Conservation (phyloP, 2,329 filamentous ascomycete species). For the Dothideomycetes sp. region DNA sequence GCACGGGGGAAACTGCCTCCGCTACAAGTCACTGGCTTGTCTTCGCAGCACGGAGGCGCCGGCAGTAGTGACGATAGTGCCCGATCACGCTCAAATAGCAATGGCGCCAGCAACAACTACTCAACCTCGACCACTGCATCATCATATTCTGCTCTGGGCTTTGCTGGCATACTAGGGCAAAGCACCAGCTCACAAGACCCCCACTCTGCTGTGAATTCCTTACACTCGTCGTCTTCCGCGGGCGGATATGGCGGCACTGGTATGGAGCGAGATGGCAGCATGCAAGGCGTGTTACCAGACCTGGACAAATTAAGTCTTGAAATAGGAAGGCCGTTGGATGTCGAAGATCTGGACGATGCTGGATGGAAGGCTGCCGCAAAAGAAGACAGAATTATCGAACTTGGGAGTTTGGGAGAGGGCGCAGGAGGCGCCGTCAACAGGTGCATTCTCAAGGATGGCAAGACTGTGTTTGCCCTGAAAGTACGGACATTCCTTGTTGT, state of each 20-base stretch:
- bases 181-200: constrained; percentile 74
- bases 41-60: constrained; percentile 50
- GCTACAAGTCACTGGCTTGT: constrained; percentile 47
- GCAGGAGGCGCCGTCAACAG: constrained; percentile 91
- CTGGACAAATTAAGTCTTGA: constrained; percentile 76
- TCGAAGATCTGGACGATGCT: constrained; percentile 89
- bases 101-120: constrained; percentile 67
- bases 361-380: constrained; percentile 90
- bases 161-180: constrained; percentile 60
- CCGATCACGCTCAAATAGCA: constrained; percentile 76
- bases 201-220: constrained; percentile 75
- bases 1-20: constrained; percentile 44
- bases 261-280: constrained; percentile 77
- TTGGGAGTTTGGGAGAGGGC: constrained; percentile 86
- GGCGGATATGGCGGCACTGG: constrained; percentile 47
- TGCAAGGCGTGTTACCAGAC: constrained; percentile 62
- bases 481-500: constrained; percentile 40
- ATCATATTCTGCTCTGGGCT: constrained; percentile 73
- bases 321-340: constrained; percentile 74
- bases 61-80: constrained; percentile 64
- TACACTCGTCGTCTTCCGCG: constrained; percentile 57
- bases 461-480: constrained; percentile 93
- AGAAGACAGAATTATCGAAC: constrained; percentile 76
- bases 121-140: constrained; percentile 73
- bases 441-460: constrained; percentile 80